Evolutionary conservation across 2,329 filamentous ascomycete species (phyloP), one percentile per base, ranked within the genome.

Genomic region (Zelopaecilomyces penicillatus): DNA sequence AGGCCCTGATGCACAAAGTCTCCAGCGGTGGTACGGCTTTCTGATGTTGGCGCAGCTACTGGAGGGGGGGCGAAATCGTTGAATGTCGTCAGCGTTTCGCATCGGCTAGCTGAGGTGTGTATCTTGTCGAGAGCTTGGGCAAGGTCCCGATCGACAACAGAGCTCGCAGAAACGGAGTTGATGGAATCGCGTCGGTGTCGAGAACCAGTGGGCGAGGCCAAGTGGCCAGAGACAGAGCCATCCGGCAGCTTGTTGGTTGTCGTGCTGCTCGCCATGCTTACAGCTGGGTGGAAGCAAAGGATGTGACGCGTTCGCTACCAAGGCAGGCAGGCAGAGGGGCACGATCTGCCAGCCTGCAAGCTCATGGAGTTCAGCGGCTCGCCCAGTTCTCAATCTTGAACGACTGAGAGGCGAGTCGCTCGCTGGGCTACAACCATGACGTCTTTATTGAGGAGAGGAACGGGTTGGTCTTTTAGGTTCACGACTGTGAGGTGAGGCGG

Each of bases 1-100:
- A 97, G 71, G 4, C 91, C 88, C 63, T 91, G 86, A 50, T 93
- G 87, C 26, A 93, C 80, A 35, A 85, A 65, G 47, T 95, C 88
- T 28, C 81, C 79, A 0, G 83, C 73, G 33, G 87, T 70, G 6
- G 77, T 77, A 60, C 87, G 88, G 47, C 72, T 79, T 55, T 95
- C 88, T 27, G 73, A 65, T 10, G 70, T 66, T 2, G 75, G 70
- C 1, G 78, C 67, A 1, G 76, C 71, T 3, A 73, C 69, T 0
- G 85, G 82, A 5, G 83, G 82, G 1, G 83, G 82, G 1, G 85
- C 86, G 57, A 95, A 90, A 59, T 96, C 90, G 65, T 94, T 94
- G 66, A 97, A 97, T 6, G 89, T 94, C 3, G 91, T 97, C 39
- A 97, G 73, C 31, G 82, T 79, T 50, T 85, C 85, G 31, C 86